Conservation (phyloP, 768 basidiomycete species). For the Gloeophyllum trabeum region DNA sequence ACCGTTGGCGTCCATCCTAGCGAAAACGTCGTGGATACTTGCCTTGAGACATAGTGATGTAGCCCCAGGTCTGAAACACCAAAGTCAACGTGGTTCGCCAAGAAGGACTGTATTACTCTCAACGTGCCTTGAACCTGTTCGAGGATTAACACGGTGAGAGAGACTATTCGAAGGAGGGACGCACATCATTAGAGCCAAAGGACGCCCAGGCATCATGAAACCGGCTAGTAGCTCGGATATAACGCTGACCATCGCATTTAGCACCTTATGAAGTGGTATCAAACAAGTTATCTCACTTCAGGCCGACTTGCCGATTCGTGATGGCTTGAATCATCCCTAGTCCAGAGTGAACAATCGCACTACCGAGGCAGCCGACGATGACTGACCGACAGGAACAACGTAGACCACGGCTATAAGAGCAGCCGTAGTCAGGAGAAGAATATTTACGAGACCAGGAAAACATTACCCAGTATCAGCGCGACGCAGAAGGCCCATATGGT, state of each 20-base stretch:
- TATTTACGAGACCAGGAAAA: too few species aligned
- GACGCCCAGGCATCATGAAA: constrained; percentile 45
- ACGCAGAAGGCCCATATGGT: constrained; percentile 58
- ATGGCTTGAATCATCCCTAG: constrained; percentile 65
- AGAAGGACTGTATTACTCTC: too few species aligned
- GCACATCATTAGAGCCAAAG: constrained; percentile 74
- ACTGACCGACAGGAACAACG: constrained; percentile 52
- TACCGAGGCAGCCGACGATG: constrained; percentile 1
- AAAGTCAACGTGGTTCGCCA: constrained; percentile 4
- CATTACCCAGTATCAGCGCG: constrained; percentile 26
- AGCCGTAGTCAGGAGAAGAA: too few species aligned
- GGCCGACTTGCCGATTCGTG: constrained; percentile 67
- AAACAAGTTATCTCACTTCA: too few species aligned
- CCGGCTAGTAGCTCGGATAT: constrained; percentile 60
- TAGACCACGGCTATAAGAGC: constrained; percentile 40
- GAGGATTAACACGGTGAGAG: too few species aligned
- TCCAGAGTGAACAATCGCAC: constrained; percentile 3
- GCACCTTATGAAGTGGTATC: too few species aligned
- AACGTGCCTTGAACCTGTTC: too few species aligned
- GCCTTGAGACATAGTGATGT: constrained; percentile 23
- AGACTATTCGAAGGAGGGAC: too few species aligned
- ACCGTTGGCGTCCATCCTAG: constrained; percentile 1
- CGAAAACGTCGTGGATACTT: neutral
- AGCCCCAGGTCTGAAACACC: constrained; percentile 19
- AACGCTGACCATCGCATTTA: constrained; percentile 22